Percentiles rank a stretch among this genome's conserved stretches.
These are phyloP conservation scores for Stereum hirsutum DNA, from an alignment of 1,284 basidiomycete species.

Conservation along the genomic window DNA sequence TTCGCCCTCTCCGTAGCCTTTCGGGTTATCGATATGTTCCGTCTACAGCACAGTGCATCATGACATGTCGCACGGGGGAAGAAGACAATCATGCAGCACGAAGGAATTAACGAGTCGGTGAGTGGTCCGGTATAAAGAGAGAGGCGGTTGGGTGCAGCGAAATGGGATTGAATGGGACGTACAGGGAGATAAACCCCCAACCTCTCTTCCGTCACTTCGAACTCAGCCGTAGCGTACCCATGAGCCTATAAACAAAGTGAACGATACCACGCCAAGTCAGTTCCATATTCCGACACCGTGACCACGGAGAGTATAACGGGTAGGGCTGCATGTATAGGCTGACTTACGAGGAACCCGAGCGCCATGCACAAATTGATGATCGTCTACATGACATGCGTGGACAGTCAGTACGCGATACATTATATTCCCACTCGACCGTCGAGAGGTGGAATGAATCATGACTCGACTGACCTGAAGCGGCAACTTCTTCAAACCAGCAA, in stretches of 20 bases:
- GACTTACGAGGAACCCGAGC: slow-evolving; percentile 69
- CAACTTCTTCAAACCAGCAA: slow-evolving; percentile 71
- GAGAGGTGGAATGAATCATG: too few species aligned
- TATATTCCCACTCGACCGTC: background rate
- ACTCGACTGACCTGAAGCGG: slow-evolving; percentile 51
- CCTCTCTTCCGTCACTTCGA: slow-evolving; percentile 85
- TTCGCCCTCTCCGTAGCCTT: slow-evolving; percentile 81
- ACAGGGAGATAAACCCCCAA: slow-evolving; percentile 84
- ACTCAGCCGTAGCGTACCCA: slow-evolving; percentile 80
- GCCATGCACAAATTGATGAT: slow-evolving; percentile 86
- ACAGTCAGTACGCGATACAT: slow-evolving; percentile 4
- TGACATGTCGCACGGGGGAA: slow-evolving; percentile 1
- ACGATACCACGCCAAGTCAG: background rate
- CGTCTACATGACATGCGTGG: slow-evolving; percentile 50
- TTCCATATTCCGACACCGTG: too few species aligned
- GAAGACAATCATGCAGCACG: background rate
- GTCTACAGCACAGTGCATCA: slow-evolving; percentile 30
- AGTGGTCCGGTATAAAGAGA: background rate
- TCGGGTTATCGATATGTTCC: slow-evolving; percentile 87
- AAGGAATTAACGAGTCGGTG: too few species aligned
- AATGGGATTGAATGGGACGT: too few species aligned
- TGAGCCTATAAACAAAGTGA: slow-evolving; percentile 43
- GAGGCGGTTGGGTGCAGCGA: too few species aligned
- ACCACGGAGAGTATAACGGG: too few species aligned
- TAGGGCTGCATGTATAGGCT: background rate